A percentile compares a stretch with the other conserved stretches of the same genome.
phyloP scores from a whole-genome alignment of 805 yeast species.

The Kluyveromyces starmeri region DNA sequence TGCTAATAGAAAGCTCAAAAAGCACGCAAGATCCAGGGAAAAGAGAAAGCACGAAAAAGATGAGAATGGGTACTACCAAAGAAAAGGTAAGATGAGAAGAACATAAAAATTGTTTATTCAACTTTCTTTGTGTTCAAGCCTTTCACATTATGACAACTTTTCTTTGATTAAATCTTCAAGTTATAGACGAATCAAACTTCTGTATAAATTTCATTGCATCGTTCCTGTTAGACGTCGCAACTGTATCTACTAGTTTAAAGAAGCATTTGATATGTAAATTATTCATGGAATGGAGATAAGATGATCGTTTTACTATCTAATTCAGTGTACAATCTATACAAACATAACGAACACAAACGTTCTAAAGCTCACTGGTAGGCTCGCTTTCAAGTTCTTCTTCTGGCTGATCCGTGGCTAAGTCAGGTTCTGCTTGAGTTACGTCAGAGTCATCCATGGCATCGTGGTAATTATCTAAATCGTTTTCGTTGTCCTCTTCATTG shows the following conservation, averaged over 20 bases:
- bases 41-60: constrained; percentile 69
- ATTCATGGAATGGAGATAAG: too few species aligned
- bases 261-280: too few species aligned
- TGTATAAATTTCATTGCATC: too few species aligned
- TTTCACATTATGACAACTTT: background rate
- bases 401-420: constrained; percentile 7
- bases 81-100: constrained; percentile 44
- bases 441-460: constrained; percentile 7
- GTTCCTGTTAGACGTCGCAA: too few species aligned
- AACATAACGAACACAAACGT: too few species aligned
- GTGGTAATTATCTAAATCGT: constrained; percentile 1
- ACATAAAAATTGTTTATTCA: constrained; percentile 9
- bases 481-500: constrained; percentile 10
- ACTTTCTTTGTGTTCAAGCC: background rate
- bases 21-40: constrained; percentile 67
- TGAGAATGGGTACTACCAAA: constrained; percentile 64
- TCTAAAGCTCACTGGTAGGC: constrained; percentile 4
- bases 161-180: background rate
- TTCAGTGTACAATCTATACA: too few species aligned
- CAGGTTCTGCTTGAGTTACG: constrained; percentile 9
- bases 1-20: constrained; percentile 69
- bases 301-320: too few species aligned
- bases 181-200: too few species aligned
- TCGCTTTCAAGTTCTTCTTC: constrained; percentile 2
- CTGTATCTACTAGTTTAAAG: too few species aligned